phyloP scores from a whole-genome alignment of 2,329 filamentous ascomycete genomes.

The Ceratocystis colombiana region DNA sequence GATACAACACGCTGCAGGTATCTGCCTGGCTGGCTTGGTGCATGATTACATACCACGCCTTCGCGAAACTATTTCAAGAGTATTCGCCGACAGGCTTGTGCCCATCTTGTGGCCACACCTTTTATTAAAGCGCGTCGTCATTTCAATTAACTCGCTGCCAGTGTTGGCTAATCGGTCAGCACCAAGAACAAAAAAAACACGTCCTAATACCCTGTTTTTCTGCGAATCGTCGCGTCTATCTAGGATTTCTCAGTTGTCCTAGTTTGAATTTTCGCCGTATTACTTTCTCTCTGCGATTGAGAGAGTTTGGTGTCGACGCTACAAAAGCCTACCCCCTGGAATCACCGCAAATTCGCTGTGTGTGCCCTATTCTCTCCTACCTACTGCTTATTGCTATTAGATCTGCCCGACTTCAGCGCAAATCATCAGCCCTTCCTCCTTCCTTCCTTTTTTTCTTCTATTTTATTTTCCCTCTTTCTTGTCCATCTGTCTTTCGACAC shows the following conservation, averaged over 20 bases:
- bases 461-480: neutral
- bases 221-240: neutral
- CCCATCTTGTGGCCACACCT: neutral
- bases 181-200: conserved; percentile 5
- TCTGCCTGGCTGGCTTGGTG: neutral
- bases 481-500: neutral
- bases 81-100: neutral
- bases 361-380: conserved; percentile 7
- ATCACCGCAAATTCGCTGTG: neutral
- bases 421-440: neutral
- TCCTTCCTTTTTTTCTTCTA: neutral
- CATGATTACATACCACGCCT: neutral
- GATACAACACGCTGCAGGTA: neutral
- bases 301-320: conserved; percentile 6
- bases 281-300: conserved; percentile 3
- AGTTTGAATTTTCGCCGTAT: neutral
- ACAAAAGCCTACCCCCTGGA: conserved; percentile 5
- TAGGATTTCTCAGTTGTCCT: neutral
- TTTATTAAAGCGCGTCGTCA: conserved; percentile 3
- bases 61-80: neutral
- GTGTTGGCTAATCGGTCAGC: neutral
- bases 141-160: neutral
- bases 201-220: neutral
- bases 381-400: conserved; percentile 1
- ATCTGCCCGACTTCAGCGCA: conserved; percentile 2